Conservation (phyloP, 345 rosid genomes). For the Euphorbia peplus region DNA sequence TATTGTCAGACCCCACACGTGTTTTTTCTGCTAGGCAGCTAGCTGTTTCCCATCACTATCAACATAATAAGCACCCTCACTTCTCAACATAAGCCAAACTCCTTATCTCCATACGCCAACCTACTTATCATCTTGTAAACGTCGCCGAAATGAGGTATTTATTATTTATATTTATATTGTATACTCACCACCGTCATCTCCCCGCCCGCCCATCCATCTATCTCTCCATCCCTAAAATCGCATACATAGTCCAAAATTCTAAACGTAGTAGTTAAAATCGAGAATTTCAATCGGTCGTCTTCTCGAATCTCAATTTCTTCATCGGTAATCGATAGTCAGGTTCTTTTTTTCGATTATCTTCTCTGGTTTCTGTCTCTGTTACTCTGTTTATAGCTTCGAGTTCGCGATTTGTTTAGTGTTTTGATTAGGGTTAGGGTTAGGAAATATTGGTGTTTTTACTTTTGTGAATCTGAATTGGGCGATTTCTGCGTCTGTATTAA, state of each 20-base stretch:
- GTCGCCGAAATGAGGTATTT: not conserved
- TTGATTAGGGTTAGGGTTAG: too few relatives aligned
- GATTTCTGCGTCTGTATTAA: not conserved
- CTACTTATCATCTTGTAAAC: not conserved
- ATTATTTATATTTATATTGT: too few relatives aligned
- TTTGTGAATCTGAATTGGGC: not conserved
- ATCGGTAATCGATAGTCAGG: not conserved
- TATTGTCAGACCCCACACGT: not conserved
- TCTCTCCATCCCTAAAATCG: too few relatives aligned
- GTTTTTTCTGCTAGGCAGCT: not conserved
- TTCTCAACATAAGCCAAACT: not conserved
- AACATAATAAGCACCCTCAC: not conserved
- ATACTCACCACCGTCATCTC: not conserved
- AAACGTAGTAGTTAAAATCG: not conserved
- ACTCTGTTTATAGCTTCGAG: not conserved
- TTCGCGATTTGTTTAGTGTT: too few relatives aligned
- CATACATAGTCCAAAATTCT: too few relatives aligned
- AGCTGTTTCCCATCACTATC: not conserved
- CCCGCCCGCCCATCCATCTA: not conserved
- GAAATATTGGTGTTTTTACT: not conserved
- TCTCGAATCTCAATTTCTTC: not conserved
- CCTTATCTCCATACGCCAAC: not conserved
- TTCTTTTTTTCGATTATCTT: not conserved
- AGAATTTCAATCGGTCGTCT: not conserved
- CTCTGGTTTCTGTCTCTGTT: not conserved